A percentile compares a stretch with the other conserved stretches of the same genome.
Evolutionary conservation across 352 stramenopile genomes (phyloP).

Genomic region (Blastocystis sp.): DNA sequence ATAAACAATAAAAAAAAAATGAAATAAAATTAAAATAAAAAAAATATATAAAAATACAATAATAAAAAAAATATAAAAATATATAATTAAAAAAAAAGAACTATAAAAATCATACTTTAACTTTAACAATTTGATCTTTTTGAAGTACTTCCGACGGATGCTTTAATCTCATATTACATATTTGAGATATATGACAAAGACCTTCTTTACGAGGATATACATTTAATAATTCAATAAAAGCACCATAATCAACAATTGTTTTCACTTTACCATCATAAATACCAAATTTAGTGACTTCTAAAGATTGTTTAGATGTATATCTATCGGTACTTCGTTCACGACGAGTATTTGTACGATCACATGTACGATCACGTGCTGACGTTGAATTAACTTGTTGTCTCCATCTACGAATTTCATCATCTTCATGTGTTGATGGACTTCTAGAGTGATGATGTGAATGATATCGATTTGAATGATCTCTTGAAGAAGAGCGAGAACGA

Average conservation of each 20-base stretch:
- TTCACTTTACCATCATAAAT: conserved; percentile 76
- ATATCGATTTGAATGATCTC: background rate
- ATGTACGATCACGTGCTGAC: no score
- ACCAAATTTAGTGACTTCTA: no score
- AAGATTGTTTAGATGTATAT: no score
- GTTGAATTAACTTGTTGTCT: no score
- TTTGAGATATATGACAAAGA: conserved; percentile 75
- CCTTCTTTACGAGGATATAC: conserved; percentile 55
- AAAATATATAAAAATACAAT: no score
- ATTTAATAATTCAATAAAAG: conserved; percentile 72
- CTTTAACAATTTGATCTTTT: conserved; percentile 68
- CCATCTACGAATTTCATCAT: no score
- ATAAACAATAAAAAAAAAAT: no score
- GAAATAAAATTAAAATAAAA: no score
- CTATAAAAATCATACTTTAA: conserved; percentile 85
- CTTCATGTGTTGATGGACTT: background rate
- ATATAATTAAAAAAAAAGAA: conserved; percentile 43
- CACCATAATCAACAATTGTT: conserved; percentile 84
- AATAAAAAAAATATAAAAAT: no score
- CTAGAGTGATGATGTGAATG: conserved; percentile 1
- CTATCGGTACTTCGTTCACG: no score
- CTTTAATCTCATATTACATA: conserved; percentile 60
- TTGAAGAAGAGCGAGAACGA: background rate
- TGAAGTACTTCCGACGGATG: conserved; percentile 64
- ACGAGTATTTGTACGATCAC: no score